Percentiles rank a stretch among this genome's conserved stretches.
Conservation (phyloP, 148 eudicot genomes). For the Polygonum maritimum region DNA sequence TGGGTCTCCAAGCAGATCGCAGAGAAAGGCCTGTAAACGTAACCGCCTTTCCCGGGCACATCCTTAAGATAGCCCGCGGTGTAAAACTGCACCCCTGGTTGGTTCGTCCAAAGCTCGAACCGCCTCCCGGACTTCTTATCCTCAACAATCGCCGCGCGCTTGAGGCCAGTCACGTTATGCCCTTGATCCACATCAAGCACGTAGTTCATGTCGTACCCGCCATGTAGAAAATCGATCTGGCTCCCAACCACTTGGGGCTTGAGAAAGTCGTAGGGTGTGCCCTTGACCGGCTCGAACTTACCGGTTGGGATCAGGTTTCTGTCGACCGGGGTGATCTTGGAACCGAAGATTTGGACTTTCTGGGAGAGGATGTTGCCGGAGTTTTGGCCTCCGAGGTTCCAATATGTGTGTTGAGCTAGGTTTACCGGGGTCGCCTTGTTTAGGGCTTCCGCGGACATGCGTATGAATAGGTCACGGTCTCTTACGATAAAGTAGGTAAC, state of each 20-base stretch:
- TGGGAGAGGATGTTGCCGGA: constrained; percentile 54
- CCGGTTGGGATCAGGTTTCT: constrained; percentile 70
- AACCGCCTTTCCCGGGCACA: constrained; percentile 46
- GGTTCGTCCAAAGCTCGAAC: constrained; percentile 45
- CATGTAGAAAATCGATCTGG: constrained; percentile 35
- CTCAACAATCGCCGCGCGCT: constrained; percentile 36
- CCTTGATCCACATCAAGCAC: constrained; percentile 26
- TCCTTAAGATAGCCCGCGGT: constrained; percentile 34
- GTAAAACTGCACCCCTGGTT: constrained; percentile 76
- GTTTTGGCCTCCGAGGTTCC: constrained; percentile 79
- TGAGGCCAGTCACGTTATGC: constrained; percentile 13
- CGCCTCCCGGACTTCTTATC: constrained; percentile 42
- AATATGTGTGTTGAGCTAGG: constrained; percentile 74
- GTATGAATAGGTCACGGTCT: constrained; percentile 24
- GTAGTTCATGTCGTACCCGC: constrained; percentile 67
- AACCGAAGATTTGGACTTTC: constrained; percentile 49
- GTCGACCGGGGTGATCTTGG: constrained; percentile 56
- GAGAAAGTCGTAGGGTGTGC: constrained; percentile 68
- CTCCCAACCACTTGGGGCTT: constrained; percentile 34
- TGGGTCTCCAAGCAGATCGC: constrained; percentile 72
- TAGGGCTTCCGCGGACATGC: constrained; percentile 49
- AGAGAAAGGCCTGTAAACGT: constrained; percentile 28
- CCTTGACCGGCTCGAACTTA: constrained; percentile 37
- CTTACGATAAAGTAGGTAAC: constrained; percentile 36
- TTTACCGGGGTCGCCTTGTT: constrained; percentile 85